Evolutionary conservation across 2,329 filamentous ascomycete genomes (phyloP).

Genomic region (Blastomyces gilchristii): DNA sequence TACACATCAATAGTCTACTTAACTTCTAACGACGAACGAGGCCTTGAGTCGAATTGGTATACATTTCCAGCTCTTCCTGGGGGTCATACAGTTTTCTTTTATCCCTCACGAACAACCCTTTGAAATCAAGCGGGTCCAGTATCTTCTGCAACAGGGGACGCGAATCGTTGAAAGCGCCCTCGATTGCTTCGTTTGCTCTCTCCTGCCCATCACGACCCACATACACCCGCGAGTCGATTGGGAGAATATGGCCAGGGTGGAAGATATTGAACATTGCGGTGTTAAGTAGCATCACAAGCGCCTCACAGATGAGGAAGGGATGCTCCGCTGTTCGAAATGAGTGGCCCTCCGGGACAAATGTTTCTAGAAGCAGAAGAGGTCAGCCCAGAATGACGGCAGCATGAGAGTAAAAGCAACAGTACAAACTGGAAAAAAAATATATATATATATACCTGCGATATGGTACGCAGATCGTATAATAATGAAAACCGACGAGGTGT

Average conservation of each 20-base stretch:
- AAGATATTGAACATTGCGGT: conserved; percentile 11
- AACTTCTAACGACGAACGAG: background rate
- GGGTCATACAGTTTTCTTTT: background rate
- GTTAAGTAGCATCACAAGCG: conserved; percentile 10
- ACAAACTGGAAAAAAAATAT: background rate
- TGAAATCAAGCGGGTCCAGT: conserved; percentile 11
- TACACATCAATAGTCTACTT: background rate
- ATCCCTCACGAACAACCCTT: conserved; percentile 8
- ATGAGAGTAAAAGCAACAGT: background rate
- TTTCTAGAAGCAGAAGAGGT: conserved; percentile 5
- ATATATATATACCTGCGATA: conserved; percentile 11
- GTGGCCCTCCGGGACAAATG: conserved; percentile 9
- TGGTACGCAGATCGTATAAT: conserved; percentile 11
- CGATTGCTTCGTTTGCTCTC: conserved; percentile 7
- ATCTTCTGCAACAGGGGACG: conserved; percentile 9
- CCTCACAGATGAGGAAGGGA: conserved; percentile 10
- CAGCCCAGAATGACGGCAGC: background rate
- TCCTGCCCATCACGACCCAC: conserved; percentile 7
- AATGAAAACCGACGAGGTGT: conserved; percentile 12
- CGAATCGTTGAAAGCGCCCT: conserved; percentile 7
- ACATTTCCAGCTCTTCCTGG: background rate
- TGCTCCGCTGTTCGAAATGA: conserved; percentile 8
- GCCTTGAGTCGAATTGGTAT: background rate
- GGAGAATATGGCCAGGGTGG: conserved; percentile 10
- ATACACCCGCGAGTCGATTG: conserved; percentile 8